Percentiles rank a stretch among this genome's conserved stretches.
These are phyloP conservation scores for Canariomyces notabilis DNA, from an alignment of 2,329 filamentous ascomycete species.

Conservation along the genomic window DNA sequence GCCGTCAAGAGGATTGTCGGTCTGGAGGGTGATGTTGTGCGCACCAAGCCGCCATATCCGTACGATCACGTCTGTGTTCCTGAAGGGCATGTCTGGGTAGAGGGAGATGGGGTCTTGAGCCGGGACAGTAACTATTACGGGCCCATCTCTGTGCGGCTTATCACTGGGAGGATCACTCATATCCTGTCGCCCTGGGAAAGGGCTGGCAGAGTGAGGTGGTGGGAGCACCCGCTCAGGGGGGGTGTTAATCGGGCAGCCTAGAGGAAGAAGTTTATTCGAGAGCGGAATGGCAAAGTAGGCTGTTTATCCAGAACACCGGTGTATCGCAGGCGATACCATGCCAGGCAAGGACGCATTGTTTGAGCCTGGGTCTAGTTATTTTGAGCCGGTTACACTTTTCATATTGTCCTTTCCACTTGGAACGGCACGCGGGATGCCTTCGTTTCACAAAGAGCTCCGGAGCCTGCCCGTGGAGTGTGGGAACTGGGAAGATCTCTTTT, in stretches of 20 bases:
- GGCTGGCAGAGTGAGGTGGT: constrained; percentile 54
- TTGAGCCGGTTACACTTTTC: no score
- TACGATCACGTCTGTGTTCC: constrained; percentile 60
- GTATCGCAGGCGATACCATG: no score
- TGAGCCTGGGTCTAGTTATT: no score
- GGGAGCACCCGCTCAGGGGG: constrained; percentile 39
- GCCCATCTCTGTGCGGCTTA: constrained; percentile 68
- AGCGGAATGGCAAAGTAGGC: no score
- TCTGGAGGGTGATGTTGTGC: constrained; percentile 72
- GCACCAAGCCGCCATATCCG: constrained; percentile 58
- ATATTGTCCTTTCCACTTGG: no score
- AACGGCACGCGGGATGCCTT: no score
- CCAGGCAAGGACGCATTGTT: no score
- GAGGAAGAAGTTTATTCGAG: no score
- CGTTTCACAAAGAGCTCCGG: no score
- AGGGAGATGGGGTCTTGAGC: constrained; percentile 74
- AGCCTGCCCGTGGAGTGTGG: no score
- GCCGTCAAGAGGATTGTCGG: constrained; percentile 81
- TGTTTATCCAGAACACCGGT: no score
- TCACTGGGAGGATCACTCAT: constrained; percentile 69
- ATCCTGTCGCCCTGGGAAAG: constrained; percentile 65
- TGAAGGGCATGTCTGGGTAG: constrained; percentile 86
- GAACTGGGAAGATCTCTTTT: not conserved
- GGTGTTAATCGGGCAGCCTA: constrained; percentile 12
- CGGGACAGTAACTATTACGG: constrained; percentile 90